A percentile compares a stretch with the other conserved stretches of the same genome.
These are phyloP conservation scores for Aristolochia californica DNA, from an alignment of 164 flowering plant species.

Conservation along the genomic window DNA sequence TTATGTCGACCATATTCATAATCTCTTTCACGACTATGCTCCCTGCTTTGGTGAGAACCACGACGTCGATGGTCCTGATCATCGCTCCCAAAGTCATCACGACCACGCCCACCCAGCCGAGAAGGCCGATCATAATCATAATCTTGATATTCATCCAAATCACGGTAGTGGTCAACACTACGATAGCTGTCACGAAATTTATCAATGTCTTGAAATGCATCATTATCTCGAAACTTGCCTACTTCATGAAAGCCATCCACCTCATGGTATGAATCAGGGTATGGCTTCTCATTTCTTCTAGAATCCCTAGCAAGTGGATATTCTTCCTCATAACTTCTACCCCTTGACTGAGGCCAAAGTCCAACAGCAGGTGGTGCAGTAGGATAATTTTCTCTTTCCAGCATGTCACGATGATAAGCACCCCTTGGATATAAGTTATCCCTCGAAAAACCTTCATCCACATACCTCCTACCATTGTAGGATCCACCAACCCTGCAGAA, in stretches of 20 bases:
- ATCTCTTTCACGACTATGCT: constrained; percentile 79
- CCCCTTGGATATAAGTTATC: constrained; percentile 50
- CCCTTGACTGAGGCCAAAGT: constrained; percentile 61
- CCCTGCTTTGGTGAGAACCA: constrained; percentile 47
- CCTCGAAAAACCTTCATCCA: constrained; percentile 67
- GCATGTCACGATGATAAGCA: constrained; percentile 47
- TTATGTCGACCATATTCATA: constrained; percentile 58
- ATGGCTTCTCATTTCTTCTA: constrained; percentile 64
- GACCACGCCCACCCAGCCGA: constrained; percentile 61
- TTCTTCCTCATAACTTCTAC: constrained; percentile 72
- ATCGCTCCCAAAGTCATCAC: constrained; percentile 55
- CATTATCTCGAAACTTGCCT: constrained; percentile 35
- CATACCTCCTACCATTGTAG: constrained; percentile 68
- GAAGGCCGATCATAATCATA: constrained; percentile 52
- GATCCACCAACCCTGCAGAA: constrained; percentile 70
- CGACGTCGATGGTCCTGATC: constrained; percentile 62
- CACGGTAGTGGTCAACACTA: constrained; percentile 26
- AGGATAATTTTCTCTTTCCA: constrained; percentile 66
- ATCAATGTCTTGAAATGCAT: constrained; percentile 37
- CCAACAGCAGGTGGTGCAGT: constrained; percentile 51
- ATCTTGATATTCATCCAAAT: constrained; percentile 27
- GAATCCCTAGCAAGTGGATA: constrained; percentile 57
- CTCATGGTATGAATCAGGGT: constrained; percentile 43
- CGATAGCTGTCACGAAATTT: constrained; percentile 50
- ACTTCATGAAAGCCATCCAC: constrained; percentile 39